Conservation (phyloP, 805 yeast genomes). For the Pichia manshurica region DNA sequence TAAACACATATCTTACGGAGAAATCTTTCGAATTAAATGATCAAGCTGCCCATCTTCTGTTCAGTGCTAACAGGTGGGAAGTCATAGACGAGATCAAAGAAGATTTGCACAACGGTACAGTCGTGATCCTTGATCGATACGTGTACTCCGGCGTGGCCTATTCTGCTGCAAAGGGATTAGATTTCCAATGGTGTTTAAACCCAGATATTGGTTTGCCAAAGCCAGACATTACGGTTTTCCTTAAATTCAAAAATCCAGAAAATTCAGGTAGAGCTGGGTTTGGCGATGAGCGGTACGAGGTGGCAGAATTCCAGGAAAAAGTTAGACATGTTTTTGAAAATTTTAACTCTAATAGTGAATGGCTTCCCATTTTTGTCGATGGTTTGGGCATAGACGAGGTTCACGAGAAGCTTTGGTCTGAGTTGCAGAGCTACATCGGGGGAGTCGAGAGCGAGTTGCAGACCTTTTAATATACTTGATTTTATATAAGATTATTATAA, state of each 20-base stretch:
- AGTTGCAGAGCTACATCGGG: slow-evolving; percentile 16
- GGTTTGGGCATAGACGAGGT: slow-evolving; percentile 54
- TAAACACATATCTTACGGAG: slow-evolving; percentile 64
- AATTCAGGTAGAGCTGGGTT: slow-evolving; percentile 61
- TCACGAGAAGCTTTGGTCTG: slow-evolving; percentile 37
- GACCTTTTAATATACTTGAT: slow-evolving; percentile 9
- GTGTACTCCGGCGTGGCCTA: slow-evolving; percentile 92
- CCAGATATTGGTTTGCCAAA: slow-evolving; percentile 82
- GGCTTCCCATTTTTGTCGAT: slow-evolving; percentile 56
- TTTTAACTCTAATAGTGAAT: slow-evolving; percentile 28
- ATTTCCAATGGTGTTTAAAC: slow-evolving; percentile 66
- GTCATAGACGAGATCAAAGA: slow-evolving; percentile 41
- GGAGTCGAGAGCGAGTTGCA: slow-evolving; percentile 16
- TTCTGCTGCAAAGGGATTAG: slow-evolving; percentile 76
- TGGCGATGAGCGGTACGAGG: slow-evolving; percentile 94
- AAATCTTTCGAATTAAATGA: slow-evolving; percentile 51
- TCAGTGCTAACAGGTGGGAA: slow-evolving; percentile 96
- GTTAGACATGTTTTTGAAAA: slow-evolving; percentile 58
- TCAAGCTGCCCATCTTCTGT: slow-evolving; percentile 78
- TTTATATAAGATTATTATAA: not conserved
- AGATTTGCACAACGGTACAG: slow-evolving; percentile 44
- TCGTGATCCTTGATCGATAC: slow-evolving; percentile 75
- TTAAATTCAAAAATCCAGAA: slow-evolving; percentile 50
- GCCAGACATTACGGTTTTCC: slow-evolving; percentile 80
- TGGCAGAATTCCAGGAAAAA: slow-evolving; percentile 58